Conservation (phyloP, 176 grass and related monocot species). For the Carex parvula region DNA sequence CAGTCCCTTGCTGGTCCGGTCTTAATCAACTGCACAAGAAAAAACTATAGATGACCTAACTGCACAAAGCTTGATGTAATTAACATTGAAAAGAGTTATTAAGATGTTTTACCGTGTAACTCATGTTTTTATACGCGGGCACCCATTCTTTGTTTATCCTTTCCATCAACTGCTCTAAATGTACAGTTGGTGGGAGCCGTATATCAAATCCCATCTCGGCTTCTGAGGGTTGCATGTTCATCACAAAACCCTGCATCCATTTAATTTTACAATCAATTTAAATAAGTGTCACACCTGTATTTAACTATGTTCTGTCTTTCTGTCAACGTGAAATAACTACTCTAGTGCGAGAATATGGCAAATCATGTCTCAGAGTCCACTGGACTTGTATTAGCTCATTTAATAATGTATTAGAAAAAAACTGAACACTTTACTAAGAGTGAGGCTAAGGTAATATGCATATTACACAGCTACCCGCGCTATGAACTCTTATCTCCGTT, state of each 20-base stretch:
- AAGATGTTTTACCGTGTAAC: constrained; percentile 49
- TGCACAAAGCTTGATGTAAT: background rate
- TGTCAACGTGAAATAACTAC: background rate
- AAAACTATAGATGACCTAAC: background rate
- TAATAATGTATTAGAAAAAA: background rate
- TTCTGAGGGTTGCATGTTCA: constrained; percentile 99
- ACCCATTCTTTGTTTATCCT: constrained; percentile 88
- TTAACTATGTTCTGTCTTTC: background rate
- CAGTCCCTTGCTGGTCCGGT: constrained; percentile 51
- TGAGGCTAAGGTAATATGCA: no score
- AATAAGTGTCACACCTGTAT: background rate
- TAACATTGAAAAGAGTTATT: background rate
- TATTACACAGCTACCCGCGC: no score
- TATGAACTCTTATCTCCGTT: no score
- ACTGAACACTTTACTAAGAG: background rate
- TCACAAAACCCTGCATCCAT: constrained; percentile 74
- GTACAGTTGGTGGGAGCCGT: constrained; percentile 72
- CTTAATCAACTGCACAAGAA: constrained; percentile 38
- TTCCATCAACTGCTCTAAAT: constrained; percentile 57
- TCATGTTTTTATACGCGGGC: constrained; percentile 76
- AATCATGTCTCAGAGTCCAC: background rate
- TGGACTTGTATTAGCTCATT: constrained; percentile 8
- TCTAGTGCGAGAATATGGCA: background rate
- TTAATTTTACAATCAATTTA: constrained; percentile 23
- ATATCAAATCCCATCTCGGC: constrained; percentile 93